Evolutionary conservation across 2,329 filamentous ascomycete species (phyloP).

Genomic region (Periconia sp.): DNA sequence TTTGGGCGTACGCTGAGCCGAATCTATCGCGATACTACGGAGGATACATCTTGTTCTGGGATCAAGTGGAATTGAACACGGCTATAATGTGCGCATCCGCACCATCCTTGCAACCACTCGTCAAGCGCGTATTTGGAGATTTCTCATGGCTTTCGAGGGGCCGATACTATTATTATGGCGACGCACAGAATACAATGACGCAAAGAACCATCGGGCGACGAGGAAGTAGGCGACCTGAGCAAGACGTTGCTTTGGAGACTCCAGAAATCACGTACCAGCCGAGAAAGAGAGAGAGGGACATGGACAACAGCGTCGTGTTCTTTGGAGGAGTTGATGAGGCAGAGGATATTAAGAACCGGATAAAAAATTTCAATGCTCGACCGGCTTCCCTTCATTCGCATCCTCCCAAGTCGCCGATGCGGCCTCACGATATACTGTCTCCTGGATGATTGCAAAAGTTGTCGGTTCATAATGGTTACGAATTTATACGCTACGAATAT

Average conservation of each 20-base stretch:
- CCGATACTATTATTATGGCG: conserved; percentile 24
- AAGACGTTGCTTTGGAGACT: conserved; percentile 3
- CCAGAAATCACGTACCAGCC: conserved; percentile 9
- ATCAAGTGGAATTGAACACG: conserved; percentile 33
- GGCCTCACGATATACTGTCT: conserved; percentile 15
- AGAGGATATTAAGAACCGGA: conserved; percentile 12
- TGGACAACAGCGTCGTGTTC: conserved; percentile 9
- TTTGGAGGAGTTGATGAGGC: conserved; percentile 10
- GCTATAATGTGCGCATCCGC: conserved; percentile 31
- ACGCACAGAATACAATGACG: conserved; percentile 10
- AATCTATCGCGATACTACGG: conserved; percentile 22
- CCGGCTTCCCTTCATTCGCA: conserved; percentile 8
- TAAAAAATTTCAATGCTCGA: conserved; percentile 8
- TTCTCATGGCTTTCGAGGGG: conserved; percentile 12
- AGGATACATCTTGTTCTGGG: conserved; percentile 31
- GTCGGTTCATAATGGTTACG: not conserved
- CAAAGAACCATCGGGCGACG: conserved; percentile 8
- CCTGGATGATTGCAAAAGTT: conserved; percentile 10
- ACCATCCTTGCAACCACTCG: conserved; percentile 29
- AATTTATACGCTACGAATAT: not conserved
- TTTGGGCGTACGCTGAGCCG: conserved; percentile 20
- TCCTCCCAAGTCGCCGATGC: conserved; percentile 15
- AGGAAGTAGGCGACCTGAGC: not conserved
- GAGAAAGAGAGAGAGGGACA: conserved; percentile 1
- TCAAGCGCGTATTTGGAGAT: conserved; percentile 20